Conservation (phyloP, 1,284 basidiomycete species). For the Melampsora occidentalis region DNA sequence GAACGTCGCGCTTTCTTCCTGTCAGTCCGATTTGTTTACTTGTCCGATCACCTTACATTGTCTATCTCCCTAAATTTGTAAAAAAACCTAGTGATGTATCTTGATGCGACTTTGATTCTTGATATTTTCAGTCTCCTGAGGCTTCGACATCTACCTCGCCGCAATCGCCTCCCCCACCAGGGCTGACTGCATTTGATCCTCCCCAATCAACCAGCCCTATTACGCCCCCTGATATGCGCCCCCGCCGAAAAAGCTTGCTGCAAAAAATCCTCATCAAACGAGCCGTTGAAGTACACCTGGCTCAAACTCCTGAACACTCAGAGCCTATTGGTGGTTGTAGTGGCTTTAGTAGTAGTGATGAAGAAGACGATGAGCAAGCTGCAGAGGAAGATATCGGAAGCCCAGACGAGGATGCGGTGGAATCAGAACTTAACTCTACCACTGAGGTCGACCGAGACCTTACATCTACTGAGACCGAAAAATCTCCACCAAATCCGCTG, state of each 20-base stretch:
- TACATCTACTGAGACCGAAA: no score
- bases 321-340: neutral
- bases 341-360: conserved; percentile 33
- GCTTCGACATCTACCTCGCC: neutral
- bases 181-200: neutral
- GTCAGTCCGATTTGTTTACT: neutral
- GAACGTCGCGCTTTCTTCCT: neutral
- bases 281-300: conserved; percentile 31
- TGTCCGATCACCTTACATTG: neutral
- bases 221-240: neutral
- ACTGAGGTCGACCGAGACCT: no score
- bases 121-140: neutral
- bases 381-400: conserved; percentile 23
- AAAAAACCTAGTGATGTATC: neutral
- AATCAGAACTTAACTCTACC: no score
- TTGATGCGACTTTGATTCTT: neutral
- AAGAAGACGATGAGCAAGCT: conserved; percentile 23
- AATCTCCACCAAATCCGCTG: neutral
- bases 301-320: conserved; percentile 10
- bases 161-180: neutral
- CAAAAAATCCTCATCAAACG: conserved; percentile 37
- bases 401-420: neutral
- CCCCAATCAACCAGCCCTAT: neutral
- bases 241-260: conserved; percentile 27
- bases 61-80: neutral